Base-by-base conservation (phyloP, 352 stramenopile genomes). In the Thalassiosira mediterranea region DNA sequence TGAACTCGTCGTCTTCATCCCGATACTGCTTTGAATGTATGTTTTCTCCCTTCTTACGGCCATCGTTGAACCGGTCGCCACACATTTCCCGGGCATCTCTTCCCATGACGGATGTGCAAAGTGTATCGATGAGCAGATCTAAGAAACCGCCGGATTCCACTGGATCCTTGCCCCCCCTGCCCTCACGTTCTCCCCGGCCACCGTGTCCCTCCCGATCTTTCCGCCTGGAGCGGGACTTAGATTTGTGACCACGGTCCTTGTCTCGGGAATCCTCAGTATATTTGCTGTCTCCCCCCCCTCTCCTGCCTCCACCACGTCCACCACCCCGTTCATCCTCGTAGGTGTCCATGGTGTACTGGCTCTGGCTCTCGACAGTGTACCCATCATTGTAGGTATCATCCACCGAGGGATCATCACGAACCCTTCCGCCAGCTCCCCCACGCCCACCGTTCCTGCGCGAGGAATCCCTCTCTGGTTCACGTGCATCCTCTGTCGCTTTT, bases 81-180 rank as follows among this genome's bases (percentile, higher is more conserved):
- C 71, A 74, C 62, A 76, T 80, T 2, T 52, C 42, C 19, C 53
- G 29, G 3, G 63, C 49, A 69, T 86, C 79, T n/a, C 74, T 53
- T 46, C 85, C 81, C 61, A 83, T 80, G 49, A 79, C 82, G 63
- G 61, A 86, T 38, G 87, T 79, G 56, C 87, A 92, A 28, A 92
- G 79, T 5, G 84, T 89, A 58, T 92, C 87, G 74, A 92, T 92
- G 15, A 92, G 63, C 62, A 89, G 79, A 66, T 92, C 87, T 10
- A 92, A 58, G 44, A 92, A 92, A 2, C 72, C 67, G 23, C 23
- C 51, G 3, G 67, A 79, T 67, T 74, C 74, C 42, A 82, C 70
- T 10, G 67, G 53, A 56, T 82, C 66, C 29, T 62, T 34, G n/a
- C 70, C 71, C 34, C 38, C 31, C 56, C 28, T 66, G 13, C 57